A percentile compares a stretch with the other conserved stretches of the same genome.
Evolutionary conservation across 164 flowering plant genomes (phyloP).

Genomic region (Berberis thunbergii): DNA sequence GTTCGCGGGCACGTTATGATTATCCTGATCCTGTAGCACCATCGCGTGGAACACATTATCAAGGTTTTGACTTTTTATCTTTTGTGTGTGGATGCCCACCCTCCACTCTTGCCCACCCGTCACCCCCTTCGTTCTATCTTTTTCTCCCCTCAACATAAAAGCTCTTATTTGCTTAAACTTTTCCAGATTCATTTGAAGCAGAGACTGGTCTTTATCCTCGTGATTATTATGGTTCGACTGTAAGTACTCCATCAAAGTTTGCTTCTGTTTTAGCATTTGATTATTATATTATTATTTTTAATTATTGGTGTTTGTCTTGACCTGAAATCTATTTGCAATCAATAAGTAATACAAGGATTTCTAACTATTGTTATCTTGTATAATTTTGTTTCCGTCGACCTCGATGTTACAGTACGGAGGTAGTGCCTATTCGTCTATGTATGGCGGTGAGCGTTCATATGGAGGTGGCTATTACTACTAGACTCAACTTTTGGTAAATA

Average conservation of each 20-base stretch:
- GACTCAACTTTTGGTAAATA: slow-evolving; percentile 22
- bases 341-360: no score
- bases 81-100: neutral
- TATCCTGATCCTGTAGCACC: slow-evolving; percentile 31
- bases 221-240: slow-evolving; percentile 49
- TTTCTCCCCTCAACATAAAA: no score
- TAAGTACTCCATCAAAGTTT: slow-evolving; percentile 18
- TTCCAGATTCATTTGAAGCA: slow-evolving; percentile 32
- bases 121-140: no score
- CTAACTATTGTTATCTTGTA: neutral
- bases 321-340: no score
- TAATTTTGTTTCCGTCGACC: neutral
- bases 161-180: neutral
- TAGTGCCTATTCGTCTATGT: slow-evolving; percentile 33
- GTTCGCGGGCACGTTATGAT: slow-evolving; percentile 51
- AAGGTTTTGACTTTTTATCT: slow-evolving; percentile 16
- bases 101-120: neutral
- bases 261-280: neutral
- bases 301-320: neutral
- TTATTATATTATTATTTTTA: neutral
- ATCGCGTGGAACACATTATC: slow-evolving; percentile 31
- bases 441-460: slow-evolving; percentile 34
- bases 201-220: slow-evolving; percentile 23
- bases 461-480: slow-evolving; percentile 51
- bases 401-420: slow-evolving; percentile 32